Base-by-base conservation (phyloP, 1,284 basidiomycete species). In the Vanrija sp. region DNA sequence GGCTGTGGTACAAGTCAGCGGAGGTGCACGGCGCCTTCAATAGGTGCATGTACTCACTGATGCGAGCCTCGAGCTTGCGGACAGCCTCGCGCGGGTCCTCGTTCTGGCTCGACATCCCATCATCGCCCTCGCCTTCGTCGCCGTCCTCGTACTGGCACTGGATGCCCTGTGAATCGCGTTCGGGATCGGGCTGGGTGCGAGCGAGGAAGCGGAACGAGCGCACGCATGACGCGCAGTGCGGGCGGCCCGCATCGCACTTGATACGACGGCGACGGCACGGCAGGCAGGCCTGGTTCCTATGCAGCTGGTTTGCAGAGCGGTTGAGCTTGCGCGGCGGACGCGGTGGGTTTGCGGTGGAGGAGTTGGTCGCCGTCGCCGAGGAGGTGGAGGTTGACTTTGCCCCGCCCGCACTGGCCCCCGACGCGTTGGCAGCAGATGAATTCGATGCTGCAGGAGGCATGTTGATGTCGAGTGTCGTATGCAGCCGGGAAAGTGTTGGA, bases 91-190 rank as follows among this genome's bases (percentile, higher is more conserved):
- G 45, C 2, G 51, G 46, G 12, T 57, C 53, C 6, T 54, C 56
- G 18, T 9, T 31, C 12, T 14, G 20, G 43, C 8, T 10, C 35
- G 25, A 14, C 22, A 18, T 12, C 14, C n/a, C 25, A 5, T 44
- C 44, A 14, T 42, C 53, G 18, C 27, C 22, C 4, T 49, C 23
- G 6, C 14, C 41, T 2, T 51, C 54, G 12, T 27, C 42, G 12
- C 18, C 41, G 14, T 68, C 63, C 10, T 67, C 63, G 36, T 72
- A 69, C 19, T 47, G 57, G 42, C 68, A 69, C 41, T 66, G 63
- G 5, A 72, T 60, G 18, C 67, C 69, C n/a, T 57, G 53, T 0
- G 61, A 52, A 37, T 70, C 68, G 25, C 68, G 62, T 37, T 63
- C 60, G 10, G 59, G 54, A 25, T 70, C 64, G 3, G 69, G 69